These are phyloP conservation scores for Coemansia sp. DNA, from an alignment of 192 early-diverging fungal genomes.

Conservation along the genomic window DNA sequence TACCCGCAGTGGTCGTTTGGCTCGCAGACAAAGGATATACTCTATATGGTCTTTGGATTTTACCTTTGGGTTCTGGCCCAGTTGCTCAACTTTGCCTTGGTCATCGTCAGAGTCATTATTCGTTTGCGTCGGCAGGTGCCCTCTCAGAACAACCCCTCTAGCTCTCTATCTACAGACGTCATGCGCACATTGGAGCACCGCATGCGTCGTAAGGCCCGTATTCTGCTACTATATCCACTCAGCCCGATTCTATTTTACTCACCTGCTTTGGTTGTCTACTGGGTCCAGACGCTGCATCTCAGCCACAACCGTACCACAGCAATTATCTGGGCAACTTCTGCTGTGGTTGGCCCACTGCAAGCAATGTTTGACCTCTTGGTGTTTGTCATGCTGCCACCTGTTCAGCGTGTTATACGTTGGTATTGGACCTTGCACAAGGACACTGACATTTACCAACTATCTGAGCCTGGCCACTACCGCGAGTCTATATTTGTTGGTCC, in stretches of 20 bases:
- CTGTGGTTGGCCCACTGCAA: conserved; percentile 39
- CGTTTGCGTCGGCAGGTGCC: conserved; percentile 28
- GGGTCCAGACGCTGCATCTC: conserved; percentile 44
- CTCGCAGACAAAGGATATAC: conserved; percentile 18
- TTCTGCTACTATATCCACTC: conserved; percentile 43
- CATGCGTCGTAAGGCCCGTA: conserved; percentile 47
- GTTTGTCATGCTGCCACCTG: conserved; percentile 40
- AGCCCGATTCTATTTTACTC: conserved; percentile 45
- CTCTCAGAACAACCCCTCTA: conserved; percentile 13
- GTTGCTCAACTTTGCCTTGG: conserved; percentile 42
- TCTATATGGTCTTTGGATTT: conserved; percentile 40
- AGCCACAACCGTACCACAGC: conserved; percentile 17
- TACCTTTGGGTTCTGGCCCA: conserved; percentile 40
- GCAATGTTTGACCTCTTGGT: conserved; percentile 34
- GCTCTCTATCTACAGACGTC: conserved; percentile 35
- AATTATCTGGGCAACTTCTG: conserved; percentile 27
- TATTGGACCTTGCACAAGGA: conserved; percentile 49
- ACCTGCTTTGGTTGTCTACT: conserved; percentile 36
- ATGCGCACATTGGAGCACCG: conserved; percentile 48
- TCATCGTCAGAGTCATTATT: conserved; percentile 30
- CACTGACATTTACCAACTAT: conserved; percentile 18
- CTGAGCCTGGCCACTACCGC: conserved; percentile 20
- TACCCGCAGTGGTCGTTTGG: conserved; percentile 50
- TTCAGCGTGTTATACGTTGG: conserved; percentile 43
- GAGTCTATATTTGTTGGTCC: conserved; percentile 28